These are phyloP conservation scores for Zasmidium citrigriseum DNA, from an alignment of 2,329 filamentous ascomycete species.

Conservation along the genomic window DNA sequence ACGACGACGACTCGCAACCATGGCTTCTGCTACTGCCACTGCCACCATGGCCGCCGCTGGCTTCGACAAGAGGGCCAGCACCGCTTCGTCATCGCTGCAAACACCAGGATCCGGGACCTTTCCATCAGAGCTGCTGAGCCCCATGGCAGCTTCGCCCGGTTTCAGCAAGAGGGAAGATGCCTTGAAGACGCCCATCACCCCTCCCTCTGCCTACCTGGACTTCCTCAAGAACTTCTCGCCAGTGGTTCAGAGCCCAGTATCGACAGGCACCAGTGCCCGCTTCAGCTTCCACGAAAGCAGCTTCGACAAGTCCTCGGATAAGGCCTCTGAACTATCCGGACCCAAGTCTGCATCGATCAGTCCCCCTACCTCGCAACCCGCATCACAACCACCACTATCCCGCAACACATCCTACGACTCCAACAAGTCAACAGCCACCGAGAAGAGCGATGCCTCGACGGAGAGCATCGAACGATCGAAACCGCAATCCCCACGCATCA, in stretches of 20 bases:
- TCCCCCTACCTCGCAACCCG: conserved; percentile 34
- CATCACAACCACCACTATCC: conserved; percentile 26
- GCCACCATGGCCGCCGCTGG: conserved; percentile 38
- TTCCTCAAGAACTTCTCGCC: conserved; percentile 82
- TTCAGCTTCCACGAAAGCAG: conserved; percentile 50
- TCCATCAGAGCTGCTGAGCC: conserved; percentile 60
- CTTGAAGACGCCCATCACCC: conserved; percentile 82
- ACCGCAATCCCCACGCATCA: conserved; percentile 43
- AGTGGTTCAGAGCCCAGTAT: conserved; percentile 67
- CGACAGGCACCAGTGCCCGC: conserved; percentile 56
- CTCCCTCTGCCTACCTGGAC: conserved; percentile 85
- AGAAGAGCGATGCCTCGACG: conserved; percentile 18
- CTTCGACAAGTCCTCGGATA: conserved; percentile 28
- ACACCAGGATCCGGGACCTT: conserved; percentile 63
- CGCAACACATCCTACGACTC: conserved; percentile 37
- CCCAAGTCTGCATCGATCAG: conserved; percentile 36
- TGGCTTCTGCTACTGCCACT: conserved; percentile 33
- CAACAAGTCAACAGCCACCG: conserved; percentile 15
- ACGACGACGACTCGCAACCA: conserved; percentile 28
- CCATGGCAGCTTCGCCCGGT: conserved; percentile 61
- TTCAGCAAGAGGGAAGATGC: conserved; percentile 70
- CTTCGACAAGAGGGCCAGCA: conserved; percentile 41
- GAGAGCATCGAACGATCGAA: conserved; percentile 21
- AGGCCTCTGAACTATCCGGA: conserved; percentile 25
- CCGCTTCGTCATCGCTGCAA: conserved; percentile 39